Conservation (phyloP, 192 early-diverging fungal species). For the Coemansia sp. region DNA sequence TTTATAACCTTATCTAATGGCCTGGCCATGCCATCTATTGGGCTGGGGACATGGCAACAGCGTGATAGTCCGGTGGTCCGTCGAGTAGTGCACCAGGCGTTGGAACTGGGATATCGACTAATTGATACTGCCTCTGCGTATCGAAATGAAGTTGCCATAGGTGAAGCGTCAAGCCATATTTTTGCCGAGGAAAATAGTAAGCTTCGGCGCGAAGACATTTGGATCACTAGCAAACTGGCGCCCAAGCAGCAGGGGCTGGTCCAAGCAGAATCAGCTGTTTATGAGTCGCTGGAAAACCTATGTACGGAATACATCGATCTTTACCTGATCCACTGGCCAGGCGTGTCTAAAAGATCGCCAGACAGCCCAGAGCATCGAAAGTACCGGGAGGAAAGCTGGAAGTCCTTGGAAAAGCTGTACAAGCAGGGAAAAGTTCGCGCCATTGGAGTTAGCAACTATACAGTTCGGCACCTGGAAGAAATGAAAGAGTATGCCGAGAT, state of each 20-base stretch:
- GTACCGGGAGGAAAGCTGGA: slow-evolving; percentile 60
- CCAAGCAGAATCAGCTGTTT: slow-evolving; percentile 55
- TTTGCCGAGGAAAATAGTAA: slow-evolving; percentile 34
- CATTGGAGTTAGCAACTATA: slow-evolving; percentile 77
- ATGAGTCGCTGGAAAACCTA: slow-evolving; percentile 56
- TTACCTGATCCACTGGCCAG: slow-evolving; percentile 78
- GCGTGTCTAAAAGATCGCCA: slow-evolving; percentile 49
- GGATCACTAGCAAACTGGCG: slow-evolving; percentile 70
- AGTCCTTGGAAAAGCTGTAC: slow-evolving; percentile 64
- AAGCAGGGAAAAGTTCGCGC: slow-evolving; percentile 56
- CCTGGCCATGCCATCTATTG: slow-evolving; percentile 31
- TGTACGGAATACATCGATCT: slow-evolving; percentile 69
- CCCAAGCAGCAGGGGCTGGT: slow-evolving; percentile 70
- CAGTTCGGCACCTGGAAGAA: slow-evolving; percentile 57
- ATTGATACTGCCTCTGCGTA: slow-evolving; percentile 67
- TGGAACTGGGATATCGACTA: slow-evolving; percentile 22
- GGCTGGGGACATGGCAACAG: slow-evolving; percentile 43
- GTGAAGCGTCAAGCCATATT: slow-evolving; percentile 54
- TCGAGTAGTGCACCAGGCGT: slow-evolving; percentile 26
- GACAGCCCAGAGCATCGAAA: slow-evolving; percentile 38
- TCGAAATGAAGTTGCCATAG: slow-evolving; percentile 62
- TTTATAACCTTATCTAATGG: slow-evolving; percentile 18
- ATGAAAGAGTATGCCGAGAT: slow-evolving; percentile 58
- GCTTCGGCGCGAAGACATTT: slow-evolving; percentile 61
- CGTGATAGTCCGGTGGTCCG: slow-evolving; percentile 18